Evolutionary conservation across 352 stramenopile species (phyloP).

Genomic region (Blastocystis sp.): DNA sequence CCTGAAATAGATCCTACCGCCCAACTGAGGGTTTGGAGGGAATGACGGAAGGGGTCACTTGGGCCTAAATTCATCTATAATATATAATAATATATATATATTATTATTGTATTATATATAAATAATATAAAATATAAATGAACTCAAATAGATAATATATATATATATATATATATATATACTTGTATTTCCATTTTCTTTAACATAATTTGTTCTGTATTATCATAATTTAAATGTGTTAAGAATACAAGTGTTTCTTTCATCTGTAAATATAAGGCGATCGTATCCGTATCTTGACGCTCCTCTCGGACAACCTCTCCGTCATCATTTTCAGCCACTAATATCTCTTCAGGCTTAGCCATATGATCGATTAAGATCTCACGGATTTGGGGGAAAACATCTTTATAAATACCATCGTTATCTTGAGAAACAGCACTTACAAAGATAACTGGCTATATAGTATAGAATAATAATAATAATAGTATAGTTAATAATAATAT

Average conservation of each 20-base stretch:
- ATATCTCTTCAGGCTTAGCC: constrained; percentile 97
- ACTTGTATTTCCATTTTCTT: constrained; percentile 65
- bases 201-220: constrained; percentile 97
- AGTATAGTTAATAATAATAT: too few relatives aligned
- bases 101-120: constrained; percentile 53
- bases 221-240: constrained; percentile 94
- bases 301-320: constrained; percentile 80
- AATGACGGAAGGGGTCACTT: constrained; percentile 51
- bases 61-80: constrained; percentile 11
- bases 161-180: not conserved
- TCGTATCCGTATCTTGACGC: constrained; percentile 94
- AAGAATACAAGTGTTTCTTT: constrained; percentile 94
- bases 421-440: too few relatives aligned
- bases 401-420: not conserved
- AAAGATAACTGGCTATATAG: too few relatives aligned
- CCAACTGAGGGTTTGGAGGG: constrained; percentile 97
- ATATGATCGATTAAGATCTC: constrained; percentile 96
- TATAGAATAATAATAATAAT: too few relatives aligned
- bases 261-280: constrained; percentile 99
- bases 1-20: constrained; percentile 93
- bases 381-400: too few relatives aligned
- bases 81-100: constrained; percentile 47
- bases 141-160: constrained; percentile 1
- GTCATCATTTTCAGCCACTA: constrained; percentile 98
- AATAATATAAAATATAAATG: constrained; percentile 1